A percentile compares a stretch with the other conserved stretches of the same genome.
phyloP scores from a whole-genome alignment of 1,139 yeast species.

The Candida glucosophila region DNA sequence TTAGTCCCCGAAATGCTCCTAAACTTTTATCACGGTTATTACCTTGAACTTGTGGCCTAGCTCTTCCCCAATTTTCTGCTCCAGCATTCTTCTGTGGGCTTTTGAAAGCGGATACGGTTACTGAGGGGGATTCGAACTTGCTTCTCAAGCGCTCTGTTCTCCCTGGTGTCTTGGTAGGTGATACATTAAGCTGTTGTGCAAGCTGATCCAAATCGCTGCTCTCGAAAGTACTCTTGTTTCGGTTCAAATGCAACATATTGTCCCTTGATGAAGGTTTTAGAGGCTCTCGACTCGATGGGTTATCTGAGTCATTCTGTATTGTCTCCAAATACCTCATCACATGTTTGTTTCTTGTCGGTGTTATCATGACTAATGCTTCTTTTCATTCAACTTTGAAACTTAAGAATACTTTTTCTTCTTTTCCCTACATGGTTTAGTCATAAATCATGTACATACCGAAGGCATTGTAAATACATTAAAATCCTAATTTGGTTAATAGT shows the following conservation, averaged over 20 bases:
- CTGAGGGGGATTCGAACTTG: conserved; percentile 38
- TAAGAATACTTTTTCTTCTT: not conserved
- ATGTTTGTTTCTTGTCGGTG: conserved; percentile 17
- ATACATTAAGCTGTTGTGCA: not conserved
- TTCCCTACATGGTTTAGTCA: not conserved
- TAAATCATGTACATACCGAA: too few species aligned
- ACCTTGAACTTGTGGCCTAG: too few species aligned
- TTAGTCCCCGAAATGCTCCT: too few species aligned
- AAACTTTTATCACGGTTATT: too few species aligned
- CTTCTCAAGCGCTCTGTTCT: conserved; percentile 23
- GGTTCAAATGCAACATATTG: conserved; percentile 11
- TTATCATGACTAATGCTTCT: too few species aligned
- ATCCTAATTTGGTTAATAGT: too few species aligned
- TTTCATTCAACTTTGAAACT: too few species aligned
- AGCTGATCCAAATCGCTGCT: too few species aligned
- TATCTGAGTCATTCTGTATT: conserved; percentile 15
- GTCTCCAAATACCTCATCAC: conserved; percentile 29
- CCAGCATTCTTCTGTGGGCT: conserved; percentile 18
- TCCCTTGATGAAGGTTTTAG: conserved; percentile 23
- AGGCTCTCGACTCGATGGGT: conserved; percentile 16
- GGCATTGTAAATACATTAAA: too few species aligned
- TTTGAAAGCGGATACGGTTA: conserved; percentile 37
- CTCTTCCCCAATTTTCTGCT: too few species aligned
- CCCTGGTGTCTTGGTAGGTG: conserved; percentile 12
- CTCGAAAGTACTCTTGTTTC: conserved; percentile 2